Evolutionary conservation across 2,329 filamentous ascomycete genomes (phyloP), one percentile per base, ranked within the genome.

Genomic region (Nothopassalora personata): DNA sequence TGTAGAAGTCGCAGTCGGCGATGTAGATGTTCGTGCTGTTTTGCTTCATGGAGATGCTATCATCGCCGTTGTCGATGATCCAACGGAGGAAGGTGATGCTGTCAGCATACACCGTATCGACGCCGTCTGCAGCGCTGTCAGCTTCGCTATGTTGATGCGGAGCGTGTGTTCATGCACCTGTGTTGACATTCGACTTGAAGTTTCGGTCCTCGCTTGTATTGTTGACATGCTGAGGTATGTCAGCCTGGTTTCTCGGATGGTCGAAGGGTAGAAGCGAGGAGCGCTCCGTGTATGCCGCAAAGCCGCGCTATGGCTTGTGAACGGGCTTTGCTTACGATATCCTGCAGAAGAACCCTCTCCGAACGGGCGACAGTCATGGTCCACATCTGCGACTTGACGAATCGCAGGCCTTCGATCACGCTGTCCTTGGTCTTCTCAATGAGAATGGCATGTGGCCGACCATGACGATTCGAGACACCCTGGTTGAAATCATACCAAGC

Each of bases 1-100:
- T 75, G 60, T 77, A 75, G 68, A 83, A 83, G 3, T 72, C 73
- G 52, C 72, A 77, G 67, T 84, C 76, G 23, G 76, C 73, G 55
- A 84, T 74, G 43, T 70, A 68, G 48, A 85, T 81, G 63, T 84
- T 80, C 18, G 78, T 83, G 52, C 76, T 80, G 66, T 85, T 85
- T 23, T 76, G 78, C 68, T 85, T 85, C 55, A 80, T 67, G 0
- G 78, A 77, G 57, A 85, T 80, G 58, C 74, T 74, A 62, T 83
- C 81, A 67, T 84, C 81, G 15, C 80, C 80, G 55, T 81, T 82
- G 61, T 75, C 74, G 1, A 83, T 76, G 0, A 70, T 74, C 81
- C 80, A 83, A n/a, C 78, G 75, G 3, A 74, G 70, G 56, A 84
- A 79, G 1, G 75, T 77, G 57, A 85, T 81, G 61, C 80, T 76